phyloP scores from a whole-genome alignment of 1,284 basidiomycete species.

The Heliocybe sulcata region DNA sequence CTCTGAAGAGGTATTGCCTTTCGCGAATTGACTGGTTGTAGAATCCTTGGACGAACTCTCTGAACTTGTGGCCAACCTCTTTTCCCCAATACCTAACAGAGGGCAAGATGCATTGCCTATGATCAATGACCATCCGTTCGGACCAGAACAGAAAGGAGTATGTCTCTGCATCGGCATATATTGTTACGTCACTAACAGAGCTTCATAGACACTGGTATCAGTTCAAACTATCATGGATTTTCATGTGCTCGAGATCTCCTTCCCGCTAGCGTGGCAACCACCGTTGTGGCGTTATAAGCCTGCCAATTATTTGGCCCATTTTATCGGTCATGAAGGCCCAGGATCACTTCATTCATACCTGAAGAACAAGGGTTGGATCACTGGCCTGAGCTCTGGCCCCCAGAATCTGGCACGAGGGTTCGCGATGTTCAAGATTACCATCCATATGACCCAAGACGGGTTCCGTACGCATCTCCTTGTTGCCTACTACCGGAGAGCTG shows the following conservation, averaged over 20 bases:
- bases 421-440: slow-evolving; percentile 82
- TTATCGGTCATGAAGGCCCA: slow-evolving; percentile 94
- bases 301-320: slow-evolving; percentile 74
- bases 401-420: slow-evolving; percentile 79
- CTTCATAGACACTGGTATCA: slow-evolving; percentile 68
- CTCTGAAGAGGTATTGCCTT: background rate
- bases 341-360: slow-evolving; percentile 91
- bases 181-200: background rate
- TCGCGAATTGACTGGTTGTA: slow-evolving; percentile 20
- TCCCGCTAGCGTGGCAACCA: slow-evolving; percentile 82
- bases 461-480: slow-evolving; percentile 53
- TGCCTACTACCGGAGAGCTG: background rate
- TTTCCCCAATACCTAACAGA: slow-evolving; percentile 74
- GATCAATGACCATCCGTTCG: slow-evolving; percentile 76
- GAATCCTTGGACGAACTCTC: slow-evolving; percentile 81
- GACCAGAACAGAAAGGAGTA: slow-evolving; percentile 68
- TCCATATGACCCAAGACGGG: slow-evolving; percentile 82
- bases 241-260: slow-evolving; percentile 82
- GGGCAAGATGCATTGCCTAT: slow-evolving; percentile 56
- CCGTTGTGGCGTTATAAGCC: slow-evolving; percentile 83
- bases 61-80: slow-evolving; percentile 62
- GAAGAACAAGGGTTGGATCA: slow-evolving; percentile 91
- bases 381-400: slow-evolving; percentile 68
- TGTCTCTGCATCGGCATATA: slow-evolving; percentile 24
- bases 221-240: slow-evolving; percentile 91